These are phyloP conservation scores for Tuber calosporum DNA, from an alignment of 495 filamentous ascomycete species.

Conservation along the genomic window DNA sequence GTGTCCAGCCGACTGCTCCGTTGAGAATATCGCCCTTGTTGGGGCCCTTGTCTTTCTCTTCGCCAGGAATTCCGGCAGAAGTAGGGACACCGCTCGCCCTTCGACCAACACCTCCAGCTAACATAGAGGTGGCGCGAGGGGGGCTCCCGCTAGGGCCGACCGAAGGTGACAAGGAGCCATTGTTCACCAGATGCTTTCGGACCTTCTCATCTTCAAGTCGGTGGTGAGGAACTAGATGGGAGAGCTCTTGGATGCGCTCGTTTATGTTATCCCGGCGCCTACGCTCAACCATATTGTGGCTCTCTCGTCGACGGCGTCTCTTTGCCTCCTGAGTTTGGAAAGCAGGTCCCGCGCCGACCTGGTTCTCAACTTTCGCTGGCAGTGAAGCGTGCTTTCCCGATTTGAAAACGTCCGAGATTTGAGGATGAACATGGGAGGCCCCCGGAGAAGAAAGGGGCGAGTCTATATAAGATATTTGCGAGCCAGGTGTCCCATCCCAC, in stretches of 20 bases:
- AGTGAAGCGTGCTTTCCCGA: constrained; percentile 64
- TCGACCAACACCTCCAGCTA: constrained; percentile 71
- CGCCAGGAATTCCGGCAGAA: constrained; percentile 63
- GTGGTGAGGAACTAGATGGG: constrained; percentile 83
- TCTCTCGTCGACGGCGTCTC: constrained; percentile 78
- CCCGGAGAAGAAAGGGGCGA: constrained; percentile 59
- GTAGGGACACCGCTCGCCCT: constrained; percentile 75
- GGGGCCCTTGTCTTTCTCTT: constrained; percentile 97
- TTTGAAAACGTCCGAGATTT: constrained; percentile 64
- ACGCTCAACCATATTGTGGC: constrained; percentile 92
- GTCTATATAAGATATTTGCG: constrained; percentile 60
- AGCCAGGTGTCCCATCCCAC: constrained; percentile 63
- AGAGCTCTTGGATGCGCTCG: constrained; percentile 92
- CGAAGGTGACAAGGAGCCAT: constrained; percentile 74
- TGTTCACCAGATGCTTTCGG: constrained; percentile 85
- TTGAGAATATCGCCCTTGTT: constrained; percentile 99
- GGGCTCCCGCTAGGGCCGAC: constrained; percentile 56
- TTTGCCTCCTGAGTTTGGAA: constrained; percentile 81
- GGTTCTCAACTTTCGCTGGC: constrained; percentile 58
- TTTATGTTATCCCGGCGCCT: constrained; percentile 97
- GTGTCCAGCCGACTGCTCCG: constrained; percentile 90
- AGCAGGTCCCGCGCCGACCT: constrained; percentile 47
- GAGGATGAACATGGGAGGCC: constrained; percentile 52
- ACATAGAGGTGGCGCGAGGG: constrained; percentile 75
- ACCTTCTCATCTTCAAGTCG: constrained; percentile 95